phyloP scores from a whole-genome alignment of 441 rosid genomes.

The Pelargonium australe region DNA sequence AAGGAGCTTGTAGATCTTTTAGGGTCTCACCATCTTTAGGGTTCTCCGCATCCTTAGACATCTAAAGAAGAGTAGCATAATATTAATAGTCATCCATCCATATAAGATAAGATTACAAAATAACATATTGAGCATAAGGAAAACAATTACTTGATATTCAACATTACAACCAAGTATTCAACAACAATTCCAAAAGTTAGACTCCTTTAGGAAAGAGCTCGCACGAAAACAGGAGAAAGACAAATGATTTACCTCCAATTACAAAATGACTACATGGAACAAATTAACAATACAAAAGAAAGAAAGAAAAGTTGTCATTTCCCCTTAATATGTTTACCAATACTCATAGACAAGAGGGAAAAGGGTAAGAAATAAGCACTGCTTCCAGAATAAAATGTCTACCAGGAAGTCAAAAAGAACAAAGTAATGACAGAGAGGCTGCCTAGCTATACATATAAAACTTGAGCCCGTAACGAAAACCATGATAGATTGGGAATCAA shows the following conservation, averaged over 20 bases:
- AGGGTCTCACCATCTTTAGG: constrained; percentile 23
- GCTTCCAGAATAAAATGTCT: neutral
- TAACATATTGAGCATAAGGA: neutral
- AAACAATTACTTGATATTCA: neutral
- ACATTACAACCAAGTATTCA: neutral
- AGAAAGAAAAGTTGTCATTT: neutral
- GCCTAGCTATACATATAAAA: no score
- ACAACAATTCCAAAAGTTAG: neutral
- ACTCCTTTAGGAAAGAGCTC: neutral
- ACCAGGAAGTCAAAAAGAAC: neutral
- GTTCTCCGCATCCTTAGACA: constrained; percentile 32
- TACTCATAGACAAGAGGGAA: neutral
- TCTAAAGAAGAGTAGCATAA: constrained; percentile 18
- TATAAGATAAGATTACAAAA: neutral
- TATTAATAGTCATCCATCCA: neutral
- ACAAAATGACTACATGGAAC: neutral
- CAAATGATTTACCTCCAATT: neutral
- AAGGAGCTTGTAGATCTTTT: constrained; percentile 19
- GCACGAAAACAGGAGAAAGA: neutral
- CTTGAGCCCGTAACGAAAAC: neutral
- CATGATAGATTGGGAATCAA: neutral
- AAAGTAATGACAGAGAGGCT: neutral
- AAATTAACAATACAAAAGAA: neutral
- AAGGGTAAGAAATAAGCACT: neutral
- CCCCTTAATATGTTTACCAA: neutral